Evolutionary conservation across 805 yeast genomes (phyloP).

Genomic region (Nakazawaea populi): DNA sequence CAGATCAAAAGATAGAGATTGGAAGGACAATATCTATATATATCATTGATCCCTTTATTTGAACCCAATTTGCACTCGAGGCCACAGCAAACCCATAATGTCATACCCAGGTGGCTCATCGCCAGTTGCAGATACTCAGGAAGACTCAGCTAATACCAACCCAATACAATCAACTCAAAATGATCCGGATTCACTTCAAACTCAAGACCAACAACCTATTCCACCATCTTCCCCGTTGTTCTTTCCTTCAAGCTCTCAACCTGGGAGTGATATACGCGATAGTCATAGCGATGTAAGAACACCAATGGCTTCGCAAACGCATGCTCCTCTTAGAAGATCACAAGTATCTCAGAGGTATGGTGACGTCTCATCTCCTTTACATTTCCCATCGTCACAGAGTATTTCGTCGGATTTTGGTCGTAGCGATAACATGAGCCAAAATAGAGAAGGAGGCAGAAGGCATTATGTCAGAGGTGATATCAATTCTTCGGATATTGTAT

Average conservation of each 20-base stretch:
- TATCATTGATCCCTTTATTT: too few species aligned
- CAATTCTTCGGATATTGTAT: conserved; percentile 58
- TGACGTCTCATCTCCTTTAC: conserved; percentile 43
- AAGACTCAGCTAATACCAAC: conserved; percentile 11
- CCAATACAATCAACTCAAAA: conserved; percentile 16
- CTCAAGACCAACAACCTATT: conserved; percentile 23
- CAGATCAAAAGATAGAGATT: too few species aligned
- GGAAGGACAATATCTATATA: neutral
- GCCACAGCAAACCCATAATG: conserved; percentile 12
- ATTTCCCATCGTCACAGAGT: conserved; percentile 34
- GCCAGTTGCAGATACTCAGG: conserved; percentile 13
- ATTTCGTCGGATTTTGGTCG: conserved; percentile 16
- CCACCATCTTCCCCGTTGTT: conserved; percentile 57
- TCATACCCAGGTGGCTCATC: conserved; percentile 24
- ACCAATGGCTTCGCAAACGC: conserved; percentile 23
- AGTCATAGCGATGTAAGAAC: neutral
- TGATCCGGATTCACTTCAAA: conserved; percentile 33
- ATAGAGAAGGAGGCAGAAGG: conserved; percentile 38
- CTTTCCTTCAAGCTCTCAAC: conserved; percentile 34
- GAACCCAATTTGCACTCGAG: too few species aligned
- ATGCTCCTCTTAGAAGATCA: conserved; percentile 23
- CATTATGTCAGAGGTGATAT: conserved; percentile 69
- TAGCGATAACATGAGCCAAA: conserved; percentile 32
- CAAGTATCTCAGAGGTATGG: conserved; percentile 19
- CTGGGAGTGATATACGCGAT: conserved; percentile 12